Conservation (phyloP, 176 grass and related monocot genomes). For the Cenchrus fungigraminus region DNA sequence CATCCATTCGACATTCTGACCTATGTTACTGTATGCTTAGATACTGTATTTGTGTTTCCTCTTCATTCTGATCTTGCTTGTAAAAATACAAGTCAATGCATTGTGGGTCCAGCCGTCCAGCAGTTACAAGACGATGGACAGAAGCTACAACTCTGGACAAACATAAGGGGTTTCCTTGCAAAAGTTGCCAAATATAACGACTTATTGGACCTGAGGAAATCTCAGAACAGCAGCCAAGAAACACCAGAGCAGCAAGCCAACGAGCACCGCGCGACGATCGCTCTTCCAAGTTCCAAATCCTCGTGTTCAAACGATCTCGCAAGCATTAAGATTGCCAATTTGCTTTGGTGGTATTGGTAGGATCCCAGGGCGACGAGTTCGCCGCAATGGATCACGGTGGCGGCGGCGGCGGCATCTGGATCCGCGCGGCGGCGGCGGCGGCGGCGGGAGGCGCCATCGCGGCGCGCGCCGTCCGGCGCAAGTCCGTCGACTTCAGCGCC, state of each 20-base stretch:
- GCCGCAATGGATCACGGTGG: slow-evolving; percentile 34
- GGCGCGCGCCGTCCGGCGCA: slow-evolving; percentile 69
- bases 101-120: neutral
- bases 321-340: neutral
- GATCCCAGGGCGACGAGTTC: neutral
- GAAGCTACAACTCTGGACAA: neutral
- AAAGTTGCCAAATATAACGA: slow-evolving; percentile 23
- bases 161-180: neutral
- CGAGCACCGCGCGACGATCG: neutral
- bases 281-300: slow-evolving; percentile 32
- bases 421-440: slow-evolving; percentile 53
- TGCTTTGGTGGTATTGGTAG: neutral
- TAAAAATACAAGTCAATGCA: neutral
- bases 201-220: slow-evolving; percentile 37
- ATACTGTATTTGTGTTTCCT: neutral
- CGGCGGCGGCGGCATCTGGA: slow-evolving; percentile 46
- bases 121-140: neutral
- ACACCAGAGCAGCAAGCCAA: neutral
- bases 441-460: slow-evolving; percentile 60
- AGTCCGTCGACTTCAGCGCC: slow-evolving; percentile 78
- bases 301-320: neutral
- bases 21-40: neutral
- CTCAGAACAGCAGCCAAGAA: neutral
- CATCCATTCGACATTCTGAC: neutral
- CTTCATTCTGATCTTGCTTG: neutral